These are phyloP conservation scores for Colletotrichum tofieldiae DNA, from an alignment of 2,329 filamentous ascomycete species.

Conservation along the genomic window DNA sequence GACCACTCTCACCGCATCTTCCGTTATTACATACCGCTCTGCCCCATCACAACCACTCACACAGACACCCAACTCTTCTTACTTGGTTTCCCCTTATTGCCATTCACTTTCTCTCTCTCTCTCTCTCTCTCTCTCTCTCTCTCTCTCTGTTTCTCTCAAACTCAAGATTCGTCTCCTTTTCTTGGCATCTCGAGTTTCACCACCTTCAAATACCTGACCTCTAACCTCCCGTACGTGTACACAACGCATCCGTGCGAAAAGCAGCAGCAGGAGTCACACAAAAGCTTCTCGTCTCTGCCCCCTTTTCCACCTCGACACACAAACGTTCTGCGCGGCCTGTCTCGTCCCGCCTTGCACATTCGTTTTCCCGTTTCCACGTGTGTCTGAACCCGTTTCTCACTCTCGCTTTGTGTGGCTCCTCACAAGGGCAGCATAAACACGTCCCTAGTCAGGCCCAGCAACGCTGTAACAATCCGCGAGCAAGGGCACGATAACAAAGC, in stretches of 20 bases:
- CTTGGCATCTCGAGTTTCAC: conserved; percentile 37
- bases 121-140: conserved; percentile 3
- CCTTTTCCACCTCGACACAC: conserved; percentile 7
- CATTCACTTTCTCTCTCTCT: background rate
- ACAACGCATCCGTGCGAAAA: conserved; percentile 27
- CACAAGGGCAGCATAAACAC: conserved; percentile 35
- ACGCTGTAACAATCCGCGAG: conserved; percentile 7
- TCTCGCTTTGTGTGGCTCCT: conserved; percentile 2
- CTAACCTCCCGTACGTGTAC: background rate
- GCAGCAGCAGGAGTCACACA: conserved; percentile 2
- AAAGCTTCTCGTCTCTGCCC: conserved; percentile 13
- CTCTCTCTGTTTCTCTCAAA: conserved; percentile 12
- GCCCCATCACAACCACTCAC: background rate
- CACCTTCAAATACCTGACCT: conserved; percentile 12
- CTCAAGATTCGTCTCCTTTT: conserved; percentile 32
- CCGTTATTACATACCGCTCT: conserved; percentile 7
- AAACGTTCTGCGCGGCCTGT: conserved; percentile 9
- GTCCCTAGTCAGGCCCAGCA: conserved; percentile 10
- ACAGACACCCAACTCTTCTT: background rate
- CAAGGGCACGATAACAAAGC: conserved; percentile 27
- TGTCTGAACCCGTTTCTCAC: conserved; percentile 6
- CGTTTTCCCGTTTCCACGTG: conserved; percentile 25
- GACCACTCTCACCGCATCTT: conserved; percentile 19
- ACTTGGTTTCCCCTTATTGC: conserved; percentile 18
- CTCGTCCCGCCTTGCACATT: conserved; percentile 33